Evolutionary conservation across 805 yeast species (phyloP).

Genomic region (Scheffersomyces spartinae): DNA sequence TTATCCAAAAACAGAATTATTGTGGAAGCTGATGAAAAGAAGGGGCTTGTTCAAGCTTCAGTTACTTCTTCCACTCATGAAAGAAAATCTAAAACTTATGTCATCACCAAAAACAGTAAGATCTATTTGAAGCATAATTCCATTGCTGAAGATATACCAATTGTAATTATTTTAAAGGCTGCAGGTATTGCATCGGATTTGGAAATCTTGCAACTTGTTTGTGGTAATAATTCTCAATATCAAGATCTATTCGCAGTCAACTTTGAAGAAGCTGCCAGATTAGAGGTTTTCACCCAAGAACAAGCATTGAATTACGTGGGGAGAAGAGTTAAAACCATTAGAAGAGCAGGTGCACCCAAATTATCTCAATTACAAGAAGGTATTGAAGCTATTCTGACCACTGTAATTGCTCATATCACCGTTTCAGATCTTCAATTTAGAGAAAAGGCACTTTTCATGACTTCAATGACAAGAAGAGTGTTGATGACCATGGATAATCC

Average conservation of each 20-base stretch:
- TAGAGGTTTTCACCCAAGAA: conserved; percentile 80
- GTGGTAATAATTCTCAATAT: conserved; percentile 79
- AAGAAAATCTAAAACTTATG: conserved; percentile 94
- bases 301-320: conserved; percentile 93
- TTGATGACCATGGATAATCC: conserved; percentile 93
- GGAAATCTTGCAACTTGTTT: conserved; percentile 87
- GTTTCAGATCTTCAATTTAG: conserved; percentile 78
- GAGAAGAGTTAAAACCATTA: conserved; percentile 78
- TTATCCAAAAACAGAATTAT: conserved; percentile 93
- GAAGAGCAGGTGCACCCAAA: conserved; percentile 78
- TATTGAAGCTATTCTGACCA: conserved; percentile 90
- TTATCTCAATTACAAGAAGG: conserved; percentile 83
- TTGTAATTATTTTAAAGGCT: conserved; percentile 85
- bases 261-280: conserved; percentile 83
- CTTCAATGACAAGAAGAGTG: conserved; percentile 94
- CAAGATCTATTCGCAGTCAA: conserved; percentile 90
- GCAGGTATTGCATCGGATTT: conserved; percentile 89
- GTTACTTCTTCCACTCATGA: conserved; percentile 98
- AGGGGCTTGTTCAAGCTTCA: conserved; percentile 90
- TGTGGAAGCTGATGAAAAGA: conserved; percentile 94
- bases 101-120: conserved; percentile 80
- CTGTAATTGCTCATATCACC: conserved; percentile 89
- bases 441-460: conserved; percentile 88
- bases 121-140: conserved; percentile 93
- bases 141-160: conserved; percentile 89